phyloP scores from a whole-genome alignment of 495 filamentous ascomycete species.

The Pyronema omphalodes region DNA sequence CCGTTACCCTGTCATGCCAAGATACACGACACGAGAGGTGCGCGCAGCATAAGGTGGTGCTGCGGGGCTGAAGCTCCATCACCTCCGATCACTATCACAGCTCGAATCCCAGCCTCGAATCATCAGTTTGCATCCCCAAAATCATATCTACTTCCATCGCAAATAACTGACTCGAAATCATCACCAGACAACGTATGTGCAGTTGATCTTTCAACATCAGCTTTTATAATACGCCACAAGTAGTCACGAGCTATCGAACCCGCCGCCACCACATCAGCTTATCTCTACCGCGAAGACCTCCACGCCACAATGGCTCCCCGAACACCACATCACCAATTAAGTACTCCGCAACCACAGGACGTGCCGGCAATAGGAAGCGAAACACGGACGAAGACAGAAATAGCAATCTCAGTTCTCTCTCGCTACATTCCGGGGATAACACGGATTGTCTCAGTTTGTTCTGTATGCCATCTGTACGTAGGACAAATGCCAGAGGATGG shows the following conservation, averaged over 20 bases:
- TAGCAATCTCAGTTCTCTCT: slow-evolving; percentile 18
- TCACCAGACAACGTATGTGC: too few species aligned
- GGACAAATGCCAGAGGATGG: neutral
- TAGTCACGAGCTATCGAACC: neutral
- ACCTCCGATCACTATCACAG: slow-evolving; percentile 4
- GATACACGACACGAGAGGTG: too few species aligned
- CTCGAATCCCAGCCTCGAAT: neutral
- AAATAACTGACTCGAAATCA: too few species aligned
- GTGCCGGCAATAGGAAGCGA: slow-evolving; percentile 3
- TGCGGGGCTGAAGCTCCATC: slow-evolving; percentile 30
- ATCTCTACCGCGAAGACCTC: neutral
- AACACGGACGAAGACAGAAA: neutral
- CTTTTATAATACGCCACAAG: neutral
- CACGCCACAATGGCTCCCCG: neutral
- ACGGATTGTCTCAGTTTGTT: slow-evolving; percentile 16
- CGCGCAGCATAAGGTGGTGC: too few species aligned
- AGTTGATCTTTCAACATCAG: neutral
- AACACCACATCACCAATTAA: neutral
- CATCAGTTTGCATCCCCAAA: neutral
- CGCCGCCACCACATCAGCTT: neutral
- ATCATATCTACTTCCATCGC: too few species aligned
- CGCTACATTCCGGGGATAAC: slow-evolving; percentile 19
- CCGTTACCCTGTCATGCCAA: too few species aligned
- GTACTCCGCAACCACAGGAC: slow-evolving; percentile 11
- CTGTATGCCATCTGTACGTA: slow-evolving; percentile 19